Evolutionary conservation across 1,284 basidiomycete species (phyloP).

Genomic region (Trichosporon sp.): DNA sequence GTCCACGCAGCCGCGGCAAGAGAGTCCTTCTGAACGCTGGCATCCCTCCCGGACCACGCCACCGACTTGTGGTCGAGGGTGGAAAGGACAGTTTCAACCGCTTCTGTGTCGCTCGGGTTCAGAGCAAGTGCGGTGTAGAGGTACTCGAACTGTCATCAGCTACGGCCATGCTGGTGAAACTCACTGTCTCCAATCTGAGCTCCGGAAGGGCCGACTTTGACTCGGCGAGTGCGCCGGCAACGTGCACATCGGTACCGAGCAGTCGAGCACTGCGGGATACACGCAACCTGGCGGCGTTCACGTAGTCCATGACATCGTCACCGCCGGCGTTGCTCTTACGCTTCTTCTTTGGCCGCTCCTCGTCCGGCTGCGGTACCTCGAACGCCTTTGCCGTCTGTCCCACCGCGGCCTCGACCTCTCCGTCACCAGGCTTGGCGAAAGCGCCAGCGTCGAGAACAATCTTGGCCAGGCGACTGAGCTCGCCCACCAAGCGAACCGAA

Average conservation of each 20-base stretch:
- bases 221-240: background rate
- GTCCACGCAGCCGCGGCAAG: constrained; percentile 27
- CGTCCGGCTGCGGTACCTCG: constrained; percentile 2
- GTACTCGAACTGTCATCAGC: constrained; percentile 13
- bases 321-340: constrained; percentile 7
- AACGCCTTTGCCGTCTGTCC: constrained; percentile 14
- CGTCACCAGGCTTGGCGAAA: constrained; percentile 14
- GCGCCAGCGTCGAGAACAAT: constrained; percentile 18
- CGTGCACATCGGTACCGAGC: background rate
- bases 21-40: constrained; percentile 7
- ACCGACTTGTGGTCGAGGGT: background rate
- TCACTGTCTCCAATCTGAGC: constrained; percentile 13
- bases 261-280: constrained; percentile 14
- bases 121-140: constrained; percentile 18
- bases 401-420: constrained; percentile 14
- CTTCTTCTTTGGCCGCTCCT: constrained; percentile 15
- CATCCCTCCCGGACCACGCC: constrained; percentile 16
- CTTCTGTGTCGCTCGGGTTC: background rate
- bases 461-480: constrained; percentile 15
- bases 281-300: constrained; percentile 14
- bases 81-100: constrained; percentile 14
- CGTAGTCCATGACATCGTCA: constrained; percentile 9
- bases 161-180: background rate
- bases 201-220: constrained; percentile 8
- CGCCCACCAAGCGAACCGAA: background rate